Percentiles rank a stretch among this genome's conserved stretches.
Evolutionary conservation across 495 filamentous ascomycete genomes (phyloP).

Genomic region (Trichocladium uniseriatum): DNA sequence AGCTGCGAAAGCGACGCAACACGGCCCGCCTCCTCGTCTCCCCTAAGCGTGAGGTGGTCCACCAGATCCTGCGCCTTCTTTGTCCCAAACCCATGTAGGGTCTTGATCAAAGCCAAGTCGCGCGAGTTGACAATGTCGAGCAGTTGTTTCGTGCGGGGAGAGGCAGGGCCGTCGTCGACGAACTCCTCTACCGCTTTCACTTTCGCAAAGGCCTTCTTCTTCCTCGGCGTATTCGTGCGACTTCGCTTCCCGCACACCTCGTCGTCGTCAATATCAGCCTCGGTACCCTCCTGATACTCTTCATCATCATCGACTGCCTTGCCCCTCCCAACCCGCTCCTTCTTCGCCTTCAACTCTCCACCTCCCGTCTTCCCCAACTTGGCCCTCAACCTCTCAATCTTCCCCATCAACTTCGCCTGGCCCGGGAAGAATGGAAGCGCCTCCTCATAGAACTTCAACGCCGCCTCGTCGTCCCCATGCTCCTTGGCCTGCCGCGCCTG

Average conservation of each 20-base stretch:
- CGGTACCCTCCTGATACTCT: conserved; percentile 29
- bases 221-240: conserved; percentile 30
- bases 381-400: conserved; percentile 62
- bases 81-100: conserved; percentile 60
- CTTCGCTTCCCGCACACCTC: conserved; percentile 5
- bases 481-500: conserved; percentile 89
- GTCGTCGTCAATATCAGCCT: conserved; percentile 43
- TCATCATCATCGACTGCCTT: conserved; percentile 20
- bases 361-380: conserved; percentile 40
- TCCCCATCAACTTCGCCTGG: conserved; percentile 68
- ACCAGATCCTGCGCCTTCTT: conserved; percentile 59
- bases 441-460: conserved; percentile 76
- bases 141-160: conserved; percentile 61
- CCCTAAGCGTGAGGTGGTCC: conserved; percentile 43
- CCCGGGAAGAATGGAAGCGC: conserved; percentile 79
- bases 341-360: not conserved
- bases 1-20: conserved; percentile 45
- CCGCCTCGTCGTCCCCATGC: conserved; percentile 65
- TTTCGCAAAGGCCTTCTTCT: conserved; percentile 6
- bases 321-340: conserved; percentile 8
- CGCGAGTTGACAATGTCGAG: conserved; percentile 81
- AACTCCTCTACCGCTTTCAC: not conserved
- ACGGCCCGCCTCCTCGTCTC: conserved; percentile 29
- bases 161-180: conserved; percentile 15
- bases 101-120: conserved; percentile 58